Evolutionary conservation across 441 rosid species (phyloP), one percentile per base, ranked within the genome.

Genomic region (Populus tomentosa): DNA sequence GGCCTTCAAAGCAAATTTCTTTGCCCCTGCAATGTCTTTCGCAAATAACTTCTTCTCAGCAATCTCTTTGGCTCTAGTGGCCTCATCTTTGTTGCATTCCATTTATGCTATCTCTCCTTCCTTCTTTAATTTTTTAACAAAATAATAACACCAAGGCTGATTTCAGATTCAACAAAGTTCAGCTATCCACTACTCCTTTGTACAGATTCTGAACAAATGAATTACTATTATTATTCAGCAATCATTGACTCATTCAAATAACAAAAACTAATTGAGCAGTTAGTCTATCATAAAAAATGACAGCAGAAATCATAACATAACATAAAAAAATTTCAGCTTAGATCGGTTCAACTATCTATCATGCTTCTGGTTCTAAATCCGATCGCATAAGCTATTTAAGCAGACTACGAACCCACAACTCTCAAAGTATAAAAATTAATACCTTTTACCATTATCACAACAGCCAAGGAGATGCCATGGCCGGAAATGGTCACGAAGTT

Each of bases 31-130:
- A 76, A 87, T 85, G 78, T 93, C 94, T 70, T 85, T 91, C 64
- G 85, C 90, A 9, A 77, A 46, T 72, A 91, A 73, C 86, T 91
- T 93, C 75, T 83, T 89, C 85, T 87, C 94, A 8, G 98, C 92
- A 80, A 93, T 89, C 76, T 91, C 88, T 83, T 86, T 91, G 8
- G 97, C 93, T 81, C 94, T 88, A 78, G 73, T 72, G 33, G 97
- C 98, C 84, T 91, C 98, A 59, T 93, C 98, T 81, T 81, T 91
- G 67, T 93, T 91, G 86, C 96, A 93, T 70, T 93, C 98, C 98
- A 93, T 90, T 66, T 73, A 74, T 68, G 72, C 46, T 42, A 9
- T 77, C 74, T 69, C 50, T 21, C 65, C 24, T 10, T 61, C 62
- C 53, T 33, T 72, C 69, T 65, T 72, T 79, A 67, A 10, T n/a